Percentiles rank a stretch among this genome's conserved stretches.
phyloP scores from a whole-genome alignment of 2,329 filamentous ascomycete species.

The Penicillium sp. region DNA sequence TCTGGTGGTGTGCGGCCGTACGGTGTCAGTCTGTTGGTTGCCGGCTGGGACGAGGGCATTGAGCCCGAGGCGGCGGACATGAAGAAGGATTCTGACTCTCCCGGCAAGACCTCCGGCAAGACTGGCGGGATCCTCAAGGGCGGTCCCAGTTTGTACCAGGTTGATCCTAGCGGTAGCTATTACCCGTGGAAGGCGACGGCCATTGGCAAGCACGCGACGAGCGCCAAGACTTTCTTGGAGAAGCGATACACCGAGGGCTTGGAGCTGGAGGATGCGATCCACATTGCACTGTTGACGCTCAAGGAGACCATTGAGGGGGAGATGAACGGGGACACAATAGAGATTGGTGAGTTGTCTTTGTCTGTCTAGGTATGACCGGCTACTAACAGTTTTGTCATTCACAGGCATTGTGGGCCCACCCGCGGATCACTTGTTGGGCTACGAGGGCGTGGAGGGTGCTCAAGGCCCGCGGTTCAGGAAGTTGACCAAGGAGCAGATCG shows the following conservation, averaged over 20 bases:
- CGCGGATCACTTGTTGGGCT: conserved; percentile 87
- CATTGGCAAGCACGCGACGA: conserved; percentile 97
- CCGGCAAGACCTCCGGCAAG: conserved; percentile 74
- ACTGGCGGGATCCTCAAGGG: conserved; percentile 95
- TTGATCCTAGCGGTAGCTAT: conserved; percentile 97
- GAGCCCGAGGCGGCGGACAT: conserved; percentile 76
- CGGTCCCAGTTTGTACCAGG: conserved; percentile 96
- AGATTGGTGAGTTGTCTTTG: conserved; percentile 71
- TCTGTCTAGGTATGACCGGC: not conserved
- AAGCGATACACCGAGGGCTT: conserved; percentile 98
- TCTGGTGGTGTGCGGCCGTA: conserved; percentile 96
- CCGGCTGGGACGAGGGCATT: conserved; percentile 96
- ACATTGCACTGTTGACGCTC: conserved; percentile 93
- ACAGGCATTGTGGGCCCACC: conserved; percentile 91
- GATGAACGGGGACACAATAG: conserved; percentile 98
- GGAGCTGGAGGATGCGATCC: conserved; percentile 96
- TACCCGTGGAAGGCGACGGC: conserved; percentile 99
- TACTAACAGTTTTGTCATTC: conserved; percentile 8
- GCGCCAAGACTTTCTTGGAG: conserved; percentile 98
- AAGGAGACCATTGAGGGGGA: conserved; percentile 99
- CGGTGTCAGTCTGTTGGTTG: conserved; percentile 91
- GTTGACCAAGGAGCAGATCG: conserved; percentile 95
- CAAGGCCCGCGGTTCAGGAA: conserved; percentile 55
- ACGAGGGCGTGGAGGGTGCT: conserved; percentile 55
- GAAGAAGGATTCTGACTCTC: conserved; percentile 52